phyloP scores from a whole-genome alignment of 306 rosid genomes.

The Senna siamea region DNA sequence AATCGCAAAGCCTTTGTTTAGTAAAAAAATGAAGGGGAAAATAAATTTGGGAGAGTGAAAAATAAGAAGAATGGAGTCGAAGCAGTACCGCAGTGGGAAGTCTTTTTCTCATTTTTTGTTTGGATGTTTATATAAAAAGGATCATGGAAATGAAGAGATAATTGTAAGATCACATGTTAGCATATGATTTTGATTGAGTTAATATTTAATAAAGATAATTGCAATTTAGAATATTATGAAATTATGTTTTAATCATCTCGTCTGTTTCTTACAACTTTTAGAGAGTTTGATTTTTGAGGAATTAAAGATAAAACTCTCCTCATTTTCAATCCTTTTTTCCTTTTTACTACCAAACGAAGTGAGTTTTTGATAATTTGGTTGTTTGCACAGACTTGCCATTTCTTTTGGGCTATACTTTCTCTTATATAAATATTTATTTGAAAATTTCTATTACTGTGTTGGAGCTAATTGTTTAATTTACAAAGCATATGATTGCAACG shows the following conservation, averaged over 20 bases:
- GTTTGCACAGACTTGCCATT: background rate
- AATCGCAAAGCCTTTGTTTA: background rate
- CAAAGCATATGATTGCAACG: background rate
- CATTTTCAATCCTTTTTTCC: background rate
- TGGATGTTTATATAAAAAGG: background rate
- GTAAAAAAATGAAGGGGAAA: background rate
- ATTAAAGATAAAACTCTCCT: background rate
- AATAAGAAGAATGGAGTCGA: slow-evolving; percentile 33
- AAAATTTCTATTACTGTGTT: background rate
- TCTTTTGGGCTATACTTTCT: background rate
- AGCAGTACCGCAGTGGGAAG: background rate
- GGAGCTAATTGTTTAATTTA: background rate
- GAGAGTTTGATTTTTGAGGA: background rate
- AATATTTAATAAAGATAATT: background rate
- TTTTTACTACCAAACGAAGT: background rate
- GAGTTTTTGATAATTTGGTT: background rate
- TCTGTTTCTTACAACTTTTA: background rate
- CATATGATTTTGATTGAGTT: background rate
- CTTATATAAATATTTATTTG: background rate
- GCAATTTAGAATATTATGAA: background rate
- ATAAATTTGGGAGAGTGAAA: background rate
- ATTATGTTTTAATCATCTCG: background rate
- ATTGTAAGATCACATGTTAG: background rate
- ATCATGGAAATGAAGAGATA: background rate
- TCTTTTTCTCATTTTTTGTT: background rate